Percentiles rank a stretch among this genome's conserved stretches.
Conservation (phyloP, 441 rosid species). For the Corymbia citriodora region DNA sequence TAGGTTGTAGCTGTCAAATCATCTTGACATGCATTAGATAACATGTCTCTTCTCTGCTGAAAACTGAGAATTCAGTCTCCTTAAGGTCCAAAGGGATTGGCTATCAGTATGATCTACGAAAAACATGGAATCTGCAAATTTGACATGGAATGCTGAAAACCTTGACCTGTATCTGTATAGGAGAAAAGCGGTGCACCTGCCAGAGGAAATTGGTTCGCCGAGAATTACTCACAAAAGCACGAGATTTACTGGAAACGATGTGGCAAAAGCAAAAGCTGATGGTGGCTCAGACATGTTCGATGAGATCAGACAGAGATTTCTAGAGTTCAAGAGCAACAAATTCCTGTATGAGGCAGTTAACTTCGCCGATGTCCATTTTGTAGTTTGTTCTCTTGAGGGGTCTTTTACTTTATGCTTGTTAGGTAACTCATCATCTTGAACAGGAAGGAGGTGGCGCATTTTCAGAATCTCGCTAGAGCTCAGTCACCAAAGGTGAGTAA, state of each 20-base stretch:
- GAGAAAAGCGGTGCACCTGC: neutral
- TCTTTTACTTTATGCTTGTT: neutral
- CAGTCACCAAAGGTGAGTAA: conserved; percentile 58
- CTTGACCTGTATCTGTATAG: neutral
- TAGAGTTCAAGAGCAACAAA: conserved; percentile 43
- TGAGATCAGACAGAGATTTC: conserved; percentile 49
- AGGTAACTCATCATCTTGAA: neutral
- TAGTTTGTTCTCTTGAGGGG: neutral
- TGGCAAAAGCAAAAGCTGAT: conserved; percentile 1
- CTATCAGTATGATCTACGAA: neutral
- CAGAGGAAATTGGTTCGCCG: neutral
- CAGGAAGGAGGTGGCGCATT: conserved; percentile 49
- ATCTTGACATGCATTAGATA: neutral
- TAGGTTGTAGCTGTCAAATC: neutral
- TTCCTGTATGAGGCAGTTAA: conserved; percentile 32
- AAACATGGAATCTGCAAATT: neutral
- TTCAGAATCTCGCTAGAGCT: conserved; percentile 49
- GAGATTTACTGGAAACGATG: conserved; percentile 2
- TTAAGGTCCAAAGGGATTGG: neutral
- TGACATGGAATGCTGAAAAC: neutral
- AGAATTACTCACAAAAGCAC: neutral
- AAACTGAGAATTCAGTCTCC: neutral
- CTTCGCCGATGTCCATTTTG: neutral
- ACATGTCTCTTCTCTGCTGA: neutral
- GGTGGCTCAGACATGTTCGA: conserved; percentile 14